Evolutionary conservation across 2,329 filamentous ascomycete species (phyloP).

Genomic region (Cladobotryum protrusum): DNA sequence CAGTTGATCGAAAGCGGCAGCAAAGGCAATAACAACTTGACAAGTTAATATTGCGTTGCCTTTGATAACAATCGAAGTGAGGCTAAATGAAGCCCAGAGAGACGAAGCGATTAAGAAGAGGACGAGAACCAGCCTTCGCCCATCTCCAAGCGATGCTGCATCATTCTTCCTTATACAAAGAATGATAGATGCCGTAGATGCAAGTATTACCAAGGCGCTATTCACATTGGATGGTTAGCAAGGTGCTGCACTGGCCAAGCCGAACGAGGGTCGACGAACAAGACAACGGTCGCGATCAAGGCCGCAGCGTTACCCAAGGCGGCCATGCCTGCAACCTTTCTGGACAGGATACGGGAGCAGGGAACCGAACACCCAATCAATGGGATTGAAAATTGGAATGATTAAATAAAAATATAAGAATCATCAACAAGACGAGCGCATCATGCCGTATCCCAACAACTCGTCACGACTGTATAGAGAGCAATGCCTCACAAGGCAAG

Average conservation of each 20-base stretch:
- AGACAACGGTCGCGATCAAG: conserved; percentile 48
- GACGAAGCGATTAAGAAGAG: conserved; percentile 45
- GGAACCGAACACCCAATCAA: conserved; percentile 40
- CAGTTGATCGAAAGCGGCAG: conserved; percentile 51
- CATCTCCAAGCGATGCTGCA: conserved; percentile 46
- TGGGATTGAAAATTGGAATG: conserved; percentile 31
- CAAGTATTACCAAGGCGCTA: conserved; percentile 48
- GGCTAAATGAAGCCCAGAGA: conserved; percentile 49
- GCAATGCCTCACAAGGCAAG: conserved; percentile 17
- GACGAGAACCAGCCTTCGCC: conserved; percentile 59
- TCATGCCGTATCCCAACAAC: conserved; percentile 10
- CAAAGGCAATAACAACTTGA: conserved; percentile 46
- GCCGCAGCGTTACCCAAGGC: conserved; percentile 39
- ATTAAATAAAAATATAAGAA: conserved; percentile 13
- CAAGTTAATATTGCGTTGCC: conserved; percentile 38
- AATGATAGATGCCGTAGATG: conserved; percentile 41
- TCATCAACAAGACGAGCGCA: conserved; percentile 13
- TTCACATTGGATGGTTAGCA: conserved; percentile 19
- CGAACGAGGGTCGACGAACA: conserved; percentile 36
- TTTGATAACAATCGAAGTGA: conserved; percentile 44
- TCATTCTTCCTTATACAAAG: conserved; percentile 43
- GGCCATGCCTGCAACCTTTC: conserved; percentile 34
- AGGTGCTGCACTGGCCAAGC: conserved; percentile 7
- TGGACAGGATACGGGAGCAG: conserved; percentile 21
- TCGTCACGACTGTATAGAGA: conserved; percentile 7